Evolutionary conservation across 139 green algal species (phyloP), one percentile per base, ranked within the genome.

Genomic region (Limnomonas spitsbergensis): DNA sequence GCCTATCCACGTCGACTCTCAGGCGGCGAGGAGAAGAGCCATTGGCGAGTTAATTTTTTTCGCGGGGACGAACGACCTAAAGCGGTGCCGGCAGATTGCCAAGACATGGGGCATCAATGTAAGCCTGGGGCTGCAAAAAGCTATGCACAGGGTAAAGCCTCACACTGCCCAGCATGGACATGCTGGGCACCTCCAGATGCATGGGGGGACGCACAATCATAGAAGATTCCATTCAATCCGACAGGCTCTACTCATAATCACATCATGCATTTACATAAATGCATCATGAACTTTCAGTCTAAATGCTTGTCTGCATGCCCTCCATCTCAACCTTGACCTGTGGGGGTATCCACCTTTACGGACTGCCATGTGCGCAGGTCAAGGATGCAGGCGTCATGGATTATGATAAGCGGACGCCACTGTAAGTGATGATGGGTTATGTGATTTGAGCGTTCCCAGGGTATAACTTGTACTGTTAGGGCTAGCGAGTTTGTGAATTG

Each of bases 41-140:
- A 91, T 97, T n/a, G 91, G 85, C 1, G 93, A 97, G 83, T 89
- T 97, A 3, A 92, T 97, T 2, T 97, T 97, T 83, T 97, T 97
- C 77, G 90, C 90, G 1, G 91, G 89, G 42, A 87, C 91, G 0
- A 94, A 94, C 74, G 93, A 97, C 72, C 38, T 94, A 27, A 61
- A 82, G 38, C 74, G 93, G 27, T 95, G 91, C 80, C 83, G n/a
- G 38, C 26, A 76, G 37, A 76, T 76, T 9, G 38, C 75, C 2
- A 32, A 56, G 27, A 78, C 68, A 2, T 81, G 80, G 80, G 80
- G 76, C 53, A 35, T 84, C 26, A 72, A 78, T 67, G 79, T 80
- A 34, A 2, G 71, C 3, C 24, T 66, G 7, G 7, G 24, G n/a
- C 75, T 73, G 9, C 14, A 6, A 4, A 53, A 3, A 24, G 61